These are phyloP conservation scores for Toxoplasma gondii DNA, from an alignment of 169 alveolate genomes.

Conservation along the genomic window DNA sequence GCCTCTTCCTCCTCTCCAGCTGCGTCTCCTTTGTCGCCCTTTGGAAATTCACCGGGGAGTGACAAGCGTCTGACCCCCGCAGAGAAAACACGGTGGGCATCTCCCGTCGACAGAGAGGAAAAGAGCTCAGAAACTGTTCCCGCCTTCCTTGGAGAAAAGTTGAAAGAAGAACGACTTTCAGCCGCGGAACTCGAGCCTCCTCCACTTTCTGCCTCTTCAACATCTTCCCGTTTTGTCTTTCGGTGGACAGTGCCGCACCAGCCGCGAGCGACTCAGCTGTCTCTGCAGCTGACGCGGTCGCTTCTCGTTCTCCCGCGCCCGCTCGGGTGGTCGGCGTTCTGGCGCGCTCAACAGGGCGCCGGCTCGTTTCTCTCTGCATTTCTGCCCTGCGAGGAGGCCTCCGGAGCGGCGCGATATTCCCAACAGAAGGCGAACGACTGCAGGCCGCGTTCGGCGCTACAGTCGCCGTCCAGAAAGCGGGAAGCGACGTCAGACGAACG, in stretches of 20 bases:
- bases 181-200: no score
- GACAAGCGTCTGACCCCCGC: no score
- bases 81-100: no score
- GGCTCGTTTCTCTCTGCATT: neutral
- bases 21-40: no score
- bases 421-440: no score
- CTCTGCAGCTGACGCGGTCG: conserved; percentile 8
- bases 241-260: neutral
- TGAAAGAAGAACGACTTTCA: no score
- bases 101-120: no score
- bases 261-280: neutral
- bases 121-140: no score
- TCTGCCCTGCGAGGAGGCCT: neutral
- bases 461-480: neutral
- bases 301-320: conserved; percentile 29
- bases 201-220: neutral
- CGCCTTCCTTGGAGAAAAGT: no score
- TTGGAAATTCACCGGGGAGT: no score
- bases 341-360: neutral
- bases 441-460: neutral
- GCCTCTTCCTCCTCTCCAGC: no score
- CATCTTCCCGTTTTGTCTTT: neutral
- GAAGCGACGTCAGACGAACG: neutral
- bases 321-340: neutral
- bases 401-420: no score